Evolutionary conservation across 495 filamentous ascomycete species (phyloP).

Genomic region (Penicillium canariense): DNA sequence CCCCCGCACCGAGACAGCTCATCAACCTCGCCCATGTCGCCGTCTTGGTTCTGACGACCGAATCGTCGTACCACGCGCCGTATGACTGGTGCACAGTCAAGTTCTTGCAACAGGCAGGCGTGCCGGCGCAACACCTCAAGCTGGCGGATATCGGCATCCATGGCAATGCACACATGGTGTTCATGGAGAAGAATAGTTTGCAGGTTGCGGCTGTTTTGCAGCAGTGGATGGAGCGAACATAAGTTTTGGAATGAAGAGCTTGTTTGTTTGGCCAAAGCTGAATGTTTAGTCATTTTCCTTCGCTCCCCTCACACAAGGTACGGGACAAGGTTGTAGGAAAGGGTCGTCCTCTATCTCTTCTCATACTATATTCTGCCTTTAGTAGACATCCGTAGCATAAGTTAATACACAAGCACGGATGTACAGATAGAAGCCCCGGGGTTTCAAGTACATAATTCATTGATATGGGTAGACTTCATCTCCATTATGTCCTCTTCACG

Average conservation of each 20-base stretch:
- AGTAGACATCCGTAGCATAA: too few species aligned
- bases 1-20: constrained; percentile 44
- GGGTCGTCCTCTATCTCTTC: too few species aligned
- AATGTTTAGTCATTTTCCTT: not conserved
- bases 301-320: not conserved
- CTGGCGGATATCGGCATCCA: constrained; percentile 45
- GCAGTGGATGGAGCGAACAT: constrained; percentile 35
- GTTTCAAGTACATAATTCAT: too few species aligned
- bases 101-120: constrained; percentile 57
- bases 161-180: constrained; percentile 60
- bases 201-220: constrained; percentile 42
- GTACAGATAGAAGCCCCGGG: too few species aligned
- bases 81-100: constrained; percentile 57
- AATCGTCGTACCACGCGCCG: constrained; percentile 53
- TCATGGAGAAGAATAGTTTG: constrained; percentile 60
- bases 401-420: too few species aligned
- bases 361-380: not conserved
- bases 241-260: not conserved
- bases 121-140: constrained; percentile 42
- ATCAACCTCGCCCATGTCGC: constrained; percentile 46
- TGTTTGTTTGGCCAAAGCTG: not conserved
- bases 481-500: too few species aligned
- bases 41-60: constrained; percentile 47
- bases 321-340: not conserved
- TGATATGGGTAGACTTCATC: too few species aligned